Conservation (phyloP, 805 yeast species). For the Hagleromyces aurorensis region DNA sequence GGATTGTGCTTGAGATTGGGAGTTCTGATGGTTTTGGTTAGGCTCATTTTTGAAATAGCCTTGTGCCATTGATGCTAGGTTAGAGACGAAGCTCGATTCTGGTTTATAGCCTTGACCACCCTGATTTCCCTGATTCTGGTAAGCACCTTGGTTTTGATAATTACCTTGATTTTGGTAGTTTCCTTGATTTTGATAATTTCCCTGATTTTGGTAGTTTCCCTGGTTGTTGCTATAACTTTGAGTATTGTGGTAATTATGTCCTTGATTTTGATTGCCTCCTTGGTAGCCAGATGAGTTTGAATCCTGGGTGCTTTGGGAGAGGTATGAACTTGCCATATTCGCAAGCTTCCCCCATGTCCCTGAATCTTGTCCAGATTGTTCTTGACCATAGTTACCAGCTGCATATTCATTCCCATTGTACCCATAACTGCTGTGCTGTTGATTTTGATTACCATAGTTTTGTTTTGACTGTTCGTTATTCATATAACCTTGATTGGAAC, state of each 20-base stretch:
- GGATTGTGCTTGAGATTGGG: constrained; percentile 2
- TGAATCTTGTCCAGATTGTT: too few species aligned
- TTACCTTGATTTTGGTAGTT: constrained; percentile 5
- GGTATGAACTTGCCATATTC: constrained; percentile 8
- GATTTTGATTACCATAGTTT: constrained; percentile 2
- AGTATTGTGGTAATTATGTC: neutral
- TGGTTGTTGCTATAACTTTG: neutral
- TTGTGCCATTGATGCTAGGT: constrained; percentile 1
- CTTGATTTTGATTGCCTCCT: neutral
- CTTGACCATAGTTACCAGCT: too few species aligned
- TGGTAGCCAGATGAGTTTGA: too few species aligned
- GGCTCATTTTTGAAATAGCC: neutral
- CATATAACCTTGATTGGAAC: too few species aligned
- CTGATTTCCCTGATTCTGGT: neutral
- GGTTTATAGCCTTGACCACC: neutral
- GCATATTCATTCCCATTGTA: too few species aligned
- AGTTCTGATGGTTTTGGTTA: neutral
- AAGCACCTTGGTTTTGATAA: constrained; percentile 3
- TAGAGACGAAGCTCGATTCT: constrained; percentile 6
- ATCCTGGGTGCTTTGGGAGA: too few species aligned
- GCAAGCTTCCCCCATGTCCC: constrained; percentile 7
- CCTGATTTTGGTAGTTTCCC: neutral
- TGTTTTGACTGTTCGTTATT: constrained; percentile 4
- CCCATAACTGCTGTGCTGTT: constrained; percentile 3
- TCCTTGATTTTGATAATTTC: constrained; percentile 1